Percentiles rank a stretch among this genome's conserved stretches.
These are phyloP conservation scores for Rhodofomes roseus DNA, from an alignment of 1,284 basidiomycete species.

Conservation along the genomic window DNA sequence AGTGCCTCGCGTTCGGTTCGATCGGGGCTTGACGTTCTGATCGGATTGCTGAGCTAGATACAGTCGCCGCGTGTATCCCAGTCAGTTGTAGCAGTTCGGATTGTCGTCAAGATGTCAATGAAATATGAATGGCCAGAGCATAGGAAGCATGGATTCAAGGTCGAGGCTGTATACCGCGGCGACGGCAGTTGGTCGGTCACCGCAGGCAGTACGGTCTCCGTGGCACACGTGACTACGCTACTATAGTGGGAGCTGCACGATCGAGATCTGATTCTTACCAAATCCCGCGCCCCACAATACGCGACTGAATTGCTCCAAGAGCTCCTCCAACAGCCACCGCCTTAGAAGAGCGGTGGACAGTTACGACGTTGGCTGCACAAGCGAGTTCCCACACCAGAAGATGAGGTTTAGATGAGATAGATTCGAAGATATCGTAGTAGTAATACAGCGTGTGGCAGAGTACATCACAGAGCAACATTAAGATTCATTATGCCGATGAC, in stretches of 20 bases:
- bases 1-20: background rate
- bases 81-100: background rate
- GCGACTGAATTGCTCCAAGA: background rate
- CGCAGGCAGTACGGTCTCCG: background rate
- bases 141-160: background rate
- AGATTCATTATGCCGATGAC: background rate
- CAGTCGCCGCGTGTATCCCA: background rate
- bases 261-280: background rate
- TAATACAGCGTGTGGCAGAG: background rate
- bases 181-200: background rate
- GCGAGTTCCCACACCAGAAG: background rate
- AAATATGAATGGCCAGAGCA: background rate
- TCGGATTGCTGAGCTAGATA: background rate
- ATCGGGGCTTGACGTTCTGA: background rate
- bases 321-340: background rate
- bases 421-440: background rate
- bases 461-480: background rate
- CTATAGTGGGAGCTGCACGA: background rate
- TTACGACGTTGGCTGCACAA: background rate
- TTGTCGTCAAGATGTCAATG: background rate
- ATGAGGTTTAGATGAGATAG: background rate
- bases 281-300: background rate
- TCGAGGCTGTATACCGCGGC: background rate
- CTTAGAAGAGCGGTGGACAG: too few relatives aligned
- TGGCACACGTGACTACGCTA: background rate